Conservation (phyloP, 306 rosid species). For the Phaseolus lunatus region DNA sequence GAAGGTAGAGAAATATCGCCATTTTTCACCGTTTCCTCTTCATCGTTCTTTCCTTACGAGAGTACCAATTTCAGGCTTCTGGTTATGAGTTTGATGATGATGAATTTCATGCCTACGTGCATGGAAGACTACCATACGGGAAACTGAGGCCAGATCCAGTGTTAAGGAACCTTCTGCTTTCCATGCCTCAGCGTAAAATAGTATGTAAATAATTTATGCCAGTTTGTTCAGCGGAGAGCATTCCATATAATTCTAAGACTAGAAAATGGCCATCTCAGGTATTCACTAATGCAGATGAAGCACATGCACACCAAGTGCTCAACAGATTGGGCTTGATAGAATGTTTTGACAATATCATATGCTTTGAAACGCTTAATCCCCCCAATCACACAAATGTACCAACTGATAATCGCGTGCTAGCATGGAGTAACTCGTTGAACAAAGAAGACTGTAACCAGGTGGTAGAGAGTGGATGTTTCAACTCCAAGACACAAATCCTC, state of each 20-base stretch:
- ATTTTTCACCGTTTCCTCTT: constrained; percentile 6
- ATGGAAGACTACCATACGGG: constrained; percentile 82
- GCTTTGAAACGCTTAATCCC: constrained; percentile 89
- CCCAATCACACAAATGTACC: constrained; percentile 29
- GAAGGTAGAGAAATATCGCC: constrained; percentile 52
- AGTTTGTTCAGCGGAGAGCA: constrained; percentile 26
- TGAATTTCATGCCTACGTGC: constrained; percentile 77
- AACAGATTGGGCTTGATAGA: constrained; percentile 73
- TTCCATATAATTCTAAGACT: constrained; percentile 4
- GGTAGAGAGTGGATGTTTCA: constrained; percentile 26
- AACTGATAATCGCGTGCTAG: neutral
- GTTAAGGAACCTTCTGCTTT: constrained; percentile 78
- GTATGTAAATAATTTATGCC: constrained; percentile 48
- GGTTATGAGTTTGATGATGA: constrained; percentile 81
- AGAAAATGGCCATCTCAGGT: constrained; percentile 55
- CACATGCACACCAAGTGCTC: constrained; percentile 69
- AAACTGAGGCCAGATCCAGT: constrained; percentile 69
- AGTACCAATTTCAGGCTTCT: constrained; percentile 51
- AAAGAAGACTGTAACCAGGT: neutral
- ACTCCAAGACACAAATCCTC: constrained; percentile 54
- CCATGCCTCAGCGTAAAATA: constrained; percentile 89
- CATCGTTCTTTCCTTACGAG: constrained; percentile 1
- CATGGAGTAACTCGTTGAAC: neutral
- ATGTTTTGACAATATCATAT: constrained; percentile 79
- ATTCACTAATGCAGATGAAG: constrained; percentile 81